phyloP scores from a whole-genome alignment of 768 basidiomycete species.

The Tubosaeta brunneosetosa region DNA sequence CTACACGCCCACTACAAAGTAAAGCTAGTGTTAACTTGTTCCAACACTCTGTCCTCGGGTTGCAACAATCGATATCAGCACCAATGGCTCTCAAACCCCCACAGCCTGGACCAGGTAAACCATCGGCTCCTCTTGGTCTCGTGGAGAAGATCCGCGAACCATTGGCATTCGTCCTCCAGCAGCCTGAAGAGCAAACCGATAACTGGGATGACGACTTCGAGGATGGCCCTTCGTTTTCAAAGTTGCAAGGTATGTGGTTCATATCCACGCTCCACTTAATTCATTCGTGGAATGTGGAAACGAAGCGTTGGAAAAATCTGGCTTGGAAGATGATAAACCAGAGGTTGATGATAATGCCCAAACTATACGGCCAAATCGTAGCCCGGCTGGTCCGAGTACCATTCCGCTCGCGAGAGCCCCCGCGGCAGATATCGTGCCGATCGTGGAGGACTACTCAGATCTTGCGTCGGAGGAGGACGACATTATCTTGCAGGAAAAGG shows the following conservation, averaged over 20 bases:
- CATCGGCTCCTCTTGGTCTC: constrained; percentile 26
- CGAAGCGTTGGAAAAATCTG: constrained; percentile 59
- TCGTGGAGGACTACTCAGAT: constrained; percentile 91
- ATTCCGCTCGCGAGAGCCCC: constrained; percentile 59
- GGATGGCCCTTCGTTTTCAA: constrained; percentile 84
- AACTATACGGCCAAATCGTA: constrained; percentile 73
- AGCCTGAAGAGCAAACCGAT: constrained; percentile 83
- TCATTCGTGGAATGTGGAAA: neutral
- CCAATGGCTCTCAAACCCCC: constrained; percentile 25
- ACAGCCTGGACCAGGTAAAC: constrained; percentile 16
- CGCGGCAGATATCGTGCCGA: constrained; percentile 55
- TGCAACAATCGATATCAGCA: constrained; percentile 34
- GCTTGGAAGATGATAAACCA: constrained; percentile 51
- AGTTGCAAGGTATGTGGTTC: constrained; percentile 53
- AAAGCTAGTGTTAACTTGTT: constrained; percentile 25
- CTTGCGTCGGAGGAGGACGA: constrained; percentile 77
- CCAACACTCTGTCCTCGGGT: constrained; percentile 30
- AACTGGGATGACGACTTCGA: constrained; percentile 99
- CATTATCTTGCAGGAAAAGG: constrained; percentile 63
- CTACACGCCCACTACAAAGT: constrained; percentile 32
- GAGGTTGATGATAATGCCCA: constrained; percentile 69
- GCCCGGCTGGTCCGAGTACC: constrained; percentile 51
- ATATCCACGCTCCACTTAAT: neutral
- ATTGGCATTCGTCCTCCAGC: constrained; percentile 59
- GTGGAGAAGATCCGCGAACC: constrained; percentile 47